Evolutionary conservation across 208 protist genomes (phyloP), one percentile per base, ranked within the genome.

Genomic region (Acanthamoeba lugdunensis): DNA sequence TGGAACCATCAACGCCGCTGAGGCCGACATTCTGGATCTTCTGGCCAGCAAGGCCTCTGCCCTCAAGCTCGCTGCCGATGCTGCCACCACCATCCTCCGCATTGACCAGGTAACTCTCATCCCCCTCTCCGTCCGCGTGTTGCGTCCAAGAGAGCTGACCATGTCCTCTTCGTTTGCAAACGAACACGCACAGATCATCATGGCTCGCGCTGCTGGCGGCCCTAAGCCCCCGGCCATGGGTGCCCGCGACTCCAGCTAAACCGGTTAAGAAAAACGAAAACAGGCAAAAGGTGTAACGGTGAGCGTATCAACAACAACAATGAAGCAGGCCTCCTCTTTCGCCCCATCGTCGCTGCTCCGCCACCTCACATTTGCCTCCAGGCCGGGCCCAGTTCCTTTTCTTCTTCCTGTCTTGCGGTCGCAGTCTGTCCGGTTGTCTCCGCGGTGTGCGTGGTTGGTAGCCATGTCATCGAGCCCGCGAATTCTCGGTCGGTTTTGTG

Each of bases 171-270:
- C 41, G 41, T 45, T 45, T 45, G 2, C 9, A 41, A 41, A 41
- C 54, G 2, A 21, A 97, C 41, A 45, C 98, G 41, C 98, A 93
- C 97, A 98, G 96, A 99, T 99, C 94, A 99, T 99, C 95, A 98
- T 99, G 96, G 95, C 98, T n/a, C 99, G 99, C 96, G 98, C 98
- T 92, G 98, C 99, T 16, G 98, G 98, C 82, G 98, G 98, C 41
- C 98, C 98, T 23, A 99, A 99, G 96, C 96, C 96, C 9, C 94
- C 87, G 8, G 87, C 95, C 41, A 84, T 90, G 69, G 85, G 93
- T 30, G 79, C 63, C 91, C 11, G 45, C 5, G 94, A 95, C 61
- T 2, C 84, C 5, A 67, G 58, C 58, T 88, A 94, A 75, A 30
- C 65, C 9, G 37, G 37, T 41, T 41, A 73, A 37, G 33, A n/a